Evolutionary conservation across 2,329 filamentous ascomycete genomes (phyloP).

Genomic region (Alternaria dauci): DNA sequence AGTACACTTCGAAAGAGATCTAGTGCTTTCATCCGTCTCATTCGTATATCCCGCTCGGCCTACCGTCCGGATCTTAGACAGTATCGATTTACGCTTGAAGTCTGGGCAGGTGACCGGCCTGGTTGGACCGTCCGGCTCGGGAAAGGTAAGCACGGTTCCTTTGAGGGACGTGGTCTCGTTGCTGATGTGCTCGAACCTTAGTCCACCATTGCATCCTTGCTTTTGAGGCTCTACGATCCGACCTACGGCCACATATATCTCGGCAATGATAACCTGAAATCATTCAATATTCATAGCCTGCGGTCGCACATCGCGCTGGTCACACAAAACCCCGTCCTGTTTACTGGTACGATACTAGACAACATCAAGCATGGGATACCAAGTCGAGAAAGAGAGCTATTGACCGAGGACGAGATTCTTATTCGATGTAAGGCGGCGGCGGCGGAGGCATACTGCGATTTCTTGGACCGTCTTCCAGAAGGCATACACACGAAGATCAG

Average conservation of each 20-base stretch:
- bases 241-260: conserved; percentile 39
- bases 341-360: conserved; percentile 48
- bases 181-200: conserved; percentile 41
- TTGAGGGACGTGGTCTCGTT: background rate
- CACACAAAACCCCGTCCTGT: conserved; percentile 45
- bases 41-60: conserved; percentile 58
- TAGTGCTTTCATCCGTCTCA: conserved; percentile 50
- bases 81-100: conserved; percentile 47
- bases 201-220: conserved; percentile 55
- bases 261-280: conserved; percentile 36
- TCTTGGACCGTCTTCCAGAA: conserved; percentile 46
- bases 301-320: conserved; percentile 47
- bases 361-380: conserved; percentile 48
- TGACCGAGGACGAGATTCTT: conserved; percentile 51
- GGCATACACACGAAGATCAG: conserved; percentile 46
- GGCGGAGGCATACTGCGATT: conserved; percentile 62
- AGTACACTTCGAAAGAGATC: conserved; percentile 36
- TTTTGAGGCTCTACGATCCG: conserved; percentile 53
- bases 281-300: conserved; percentile 43
- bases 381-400: conserved; percentile 20
- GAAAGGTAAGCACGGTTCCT: conserved; percentile 8
- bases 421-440: conserved; percentile 60
- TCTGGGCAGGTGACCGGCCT: conserved; percentile 56
- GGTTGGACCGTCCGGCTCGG: conserved; percentile 56
- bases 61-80: conserved; percentile 51